Percentiles rank a stretch among this genome's conserved stretches.
phyloP scores from a whole-genome alignment of 192 early-diverging fungal genomes.

The Funneliformis mosseae region DNA sequence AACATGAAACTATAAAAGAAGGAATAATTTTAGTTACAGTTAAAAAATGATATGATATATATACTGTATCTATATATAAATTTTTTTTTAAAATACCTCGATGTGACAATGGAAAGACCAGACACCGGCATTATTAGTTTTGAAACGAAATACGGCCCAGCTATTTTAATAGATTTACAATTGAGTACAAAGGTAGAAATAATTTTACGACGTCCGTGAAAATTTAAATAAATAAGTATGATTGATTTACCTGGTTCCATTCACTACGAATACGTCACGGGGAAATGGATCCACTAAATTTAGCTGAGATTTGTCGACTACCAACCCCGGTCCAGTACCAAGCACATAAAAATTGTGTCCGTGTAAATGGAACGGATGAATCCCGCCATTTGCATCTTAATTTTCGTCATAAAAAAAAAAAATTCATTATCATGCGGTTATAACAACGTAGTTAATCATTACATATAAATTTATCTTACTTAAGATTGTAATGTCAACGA shows the following conservation, averaged over 20 bases:
- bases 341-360: constrained; percentile 83
- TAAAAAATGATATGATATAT: too few relatives aligned
- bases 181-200: too few relatives aligned
- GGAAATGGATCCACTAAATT: neutral
- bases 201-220: too few relatives aligned
- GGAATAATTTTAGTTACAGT: neutral
- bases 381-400: constrained; percentile 64
- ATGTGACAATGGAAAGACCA: neutral
- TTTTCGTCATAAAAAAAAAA: too few relatives aligned
- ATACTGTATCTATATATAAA: too few relatives aligned
- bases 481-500: constrained; percentile 74
- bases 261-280: neutral
- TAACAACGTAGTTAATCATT: neutral
- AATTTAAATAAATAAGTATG: too few relatives aligned
- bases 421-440: neutral
- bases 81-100: neutral
- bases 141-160: neutral
- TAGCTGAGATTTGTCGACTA: neutral
- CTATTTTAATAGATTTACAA: neutral
- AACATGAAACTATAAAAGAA: neutral
- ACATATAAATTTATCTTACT: constrained; percentile 33
- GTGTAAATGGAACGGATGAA: constrained; percentile 84
- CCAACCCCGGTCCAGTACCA: constrained; percentile 51
- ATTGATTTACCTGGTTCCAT: neutral
- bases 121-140: neutral